Base-by-base conservation (phyloP, 2,329 filamentous ascomycete genomes). In the Aspergillus aculeatus region DNA sequence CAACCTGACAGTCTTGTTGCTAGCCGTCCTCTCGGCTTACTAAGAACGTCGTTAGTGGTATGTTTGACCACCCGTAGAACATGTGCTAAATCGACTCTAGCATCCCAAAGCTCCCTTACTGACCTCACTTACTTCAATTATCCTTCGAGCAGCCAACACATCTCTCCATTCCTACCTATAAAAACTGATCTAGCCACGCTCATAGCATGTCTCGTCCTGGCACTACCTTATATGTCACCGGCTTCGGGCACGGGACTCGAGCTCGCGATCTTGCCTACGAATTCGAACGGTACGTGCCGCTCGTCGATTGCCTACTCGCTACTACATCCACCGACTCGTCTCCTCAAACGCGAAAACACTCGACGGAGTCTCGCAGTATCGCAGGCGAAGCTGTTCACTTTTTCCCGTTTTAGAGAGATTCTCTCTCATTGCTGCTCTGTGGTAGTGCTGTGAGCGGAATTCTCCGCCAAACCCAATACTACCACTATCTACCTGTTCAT, bases 201-300 rank as follows among this genome's bases (percentile, higher is more conserved):
- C 21, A 29, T 57, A 58, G 44, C 75, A 96, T 96, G 92, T 96
- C 93, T 87, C 91, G 92, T 77, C 88, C 90, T 78, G 89, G 92
- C 71, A 96, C 91, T 63, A 98, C 94, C 60, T 91, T 98, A 70
- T 98, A 98, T 84, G 94, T 98, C 80, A 96, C 93, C 75, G 95
- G 95, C 86, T 99, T 99, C 81, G 96, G 94, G 86, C 92, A 96
- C 81, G 92, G 94, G 80, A 97, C 94, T 79, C 92, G 95, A 84
- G 92, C 95, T 79, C 92, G 95, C 87, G 93, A 99, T 85, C 91
- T 98, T 79, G 92, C 94, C 84, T 97, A 96, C 90, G 94, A 98
- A 86, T 98, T 98, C 90, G 94, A 98, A 93, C 92, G 94, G 92
- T 97, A 96, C 87, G 93, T 96, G 85, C 84, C 79, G 82, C 80